These are phyloP conservation scores for Aaosphaeria pasadenensis DNA, from an alignment of 2,329 filamentous ascomycete species.

Conservation along the genomic window DNA sequence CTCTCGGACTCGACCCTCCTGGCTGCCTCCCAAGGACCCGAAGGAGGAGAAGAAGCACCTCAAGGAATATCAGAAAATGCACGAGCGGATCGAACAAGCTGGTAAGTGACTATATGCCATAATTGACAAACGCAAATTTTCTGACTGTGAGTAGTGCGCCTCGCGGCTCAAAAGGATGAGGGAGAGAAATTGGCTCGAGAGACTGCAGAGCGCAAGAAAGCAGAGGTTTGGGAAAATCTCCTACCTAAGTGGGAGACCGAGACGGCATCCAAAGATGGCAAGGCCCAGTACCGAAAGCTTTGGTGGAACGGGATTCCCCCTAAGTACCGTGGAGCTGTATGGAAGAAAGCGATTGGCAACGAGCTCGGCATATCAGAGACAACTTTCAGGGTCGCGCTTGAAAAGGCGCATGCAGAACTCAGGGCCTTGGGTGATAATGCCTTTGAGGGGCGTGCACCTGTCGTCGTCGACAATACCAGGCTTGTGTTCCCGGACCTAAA, in stretches of 20 bases:
- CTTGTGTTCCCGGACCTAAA: slow-evolving; percentile 68
- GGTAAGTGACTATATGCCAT: slow-evolving; percentile 38
- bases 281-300: slow-evolving; percentile 56
- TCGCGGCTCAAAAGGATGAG: slow-evolving; percentile 39
- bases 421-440: slow-evolving; percentile 51
- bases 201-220: slow-evolving; percentile 48
- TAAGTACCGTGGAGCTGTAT: slow-evolving; percentile 65
- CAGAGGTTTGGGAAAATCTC: slow-evolving; percentile 71
- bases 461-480: slow-evolving; percentile 55
- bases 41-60: slow-evolving; percentile 88
- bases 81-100: slow-evolving; percentile 60
- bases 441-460: slow-evolving; percentile 21
- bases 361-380: slow-evolving; percentile 64
- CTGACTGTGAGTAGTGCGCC: slow-evolving; percentile 25
- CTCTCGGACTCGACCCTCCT: slow-evolving; percentile 73
- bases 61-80: slow-evolving; percentile 81
- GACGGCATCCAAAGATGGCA: slow-evolving; percentile 44
- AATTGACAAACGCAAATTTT: not conserved
- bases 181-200: slow-evolving; percentile 51
- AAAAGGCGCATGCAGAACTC: slow-evolving; percentile 60
- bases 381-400: slow-evolving; percentile 69
- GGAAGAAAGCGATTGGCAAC: slow-evolving; percentile 71
- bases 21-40: slow-evolving; percentile 83
- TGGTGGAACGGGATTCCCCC: slow-evolving; percentile 81
- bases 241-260: slow-evolving; percentile 72